Conservation (phyloP, 208 protist species). For the Trypanosomatidae sp. region DNA sequence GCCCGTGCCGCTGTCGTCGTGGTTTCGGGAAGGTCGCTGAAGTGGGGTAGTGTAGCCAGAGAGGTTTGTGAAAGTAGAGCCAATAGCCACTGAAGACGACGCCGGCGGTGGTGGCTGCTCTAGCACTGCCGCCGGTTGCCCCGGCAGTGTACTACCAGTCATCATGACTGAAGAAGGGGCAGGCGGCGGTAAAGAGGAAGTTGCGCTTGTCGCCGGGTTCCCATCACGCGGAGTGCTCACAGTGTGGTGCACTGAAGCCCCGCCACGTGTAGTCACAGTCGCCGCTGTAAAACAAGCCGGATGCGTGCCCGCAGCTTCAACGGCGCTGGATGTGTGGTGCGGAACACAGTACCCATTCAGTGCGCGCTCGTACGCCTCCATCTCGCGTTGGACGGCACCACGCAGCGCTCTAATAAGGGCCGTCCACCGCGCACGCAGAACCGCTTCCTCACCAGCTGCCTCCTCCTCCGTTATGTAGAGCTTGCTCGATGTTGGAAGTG, state of each 20-base stretch:
- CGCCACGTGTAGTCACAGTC: neutral
- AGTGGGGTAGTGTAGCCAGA: neutral
- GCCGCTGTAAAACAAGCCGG: neutral
- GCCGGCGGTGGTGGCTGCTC: neutral
- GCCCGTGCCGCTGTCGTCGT: neutral
- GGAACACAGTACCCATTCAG: slow-evolving; percentile 6
- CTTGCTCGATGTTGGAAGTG: neutral
- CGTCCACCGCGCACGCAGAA: slow-evolving; percentile 27
- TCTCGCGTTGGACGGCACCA: slow-evolving; percentile 20
- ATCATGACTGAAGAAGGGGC: neutral
- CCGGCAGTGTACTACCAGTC: neutral
- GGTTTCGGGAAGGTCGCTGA: neutral
- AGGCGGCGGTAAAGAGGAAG: neutral
- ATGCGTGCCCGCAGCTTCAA: neutral
- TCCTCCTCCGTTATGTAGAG: slow-evolving; percentile 25
- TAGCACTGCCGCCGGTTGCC: neutral
- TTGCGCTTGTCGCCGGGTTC: neutral
- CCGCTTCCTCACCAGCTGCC: slow-evolving; percentile 21
- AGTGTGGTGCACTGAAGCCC: neutral
- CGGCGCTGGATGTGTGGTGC: neutral
- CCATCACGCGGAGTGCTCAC: neutral
- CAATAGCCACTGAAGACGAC: neutral
- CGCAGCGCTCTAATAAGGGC: slow-evolving; percentile 24
- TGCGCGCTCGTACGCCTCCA: slow-evolving; percentile 26
- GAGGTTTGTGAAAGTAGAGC: neutral